These are phyloP conservation scores for Imleria badia DNA, from an alignment of 768 basidiomycete species.

Conservation along the genomic window DNA sequence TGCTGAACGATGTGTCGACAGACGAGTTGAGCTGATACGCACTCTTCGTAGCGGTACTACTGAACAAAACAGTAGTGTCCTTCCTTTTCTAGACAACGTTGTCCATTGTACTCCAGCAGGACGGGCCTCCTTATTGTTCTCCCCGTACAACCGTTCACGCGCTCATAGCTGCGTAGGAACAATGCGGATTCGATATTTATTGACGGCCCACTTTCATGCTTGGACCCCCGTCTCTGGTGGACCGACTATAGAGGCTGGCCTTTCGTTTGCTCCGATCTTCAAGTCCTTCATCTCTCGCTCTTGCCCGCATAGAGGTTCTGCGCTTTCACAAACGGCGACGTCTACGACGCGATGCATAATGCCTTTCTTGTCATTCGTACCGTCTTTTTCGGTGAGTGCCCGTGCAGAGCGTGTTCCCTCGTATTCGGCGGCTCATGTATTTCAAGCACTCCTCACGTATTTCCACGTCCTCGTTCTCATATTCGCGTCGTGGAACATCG, in stretches of 20 bases:
- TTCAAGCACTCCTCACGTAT: constrained; percentile 42
- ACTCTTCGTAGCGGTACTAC: background rate
- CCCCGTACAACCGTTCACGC: background rate
- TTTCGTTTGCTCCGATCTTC: background rate
- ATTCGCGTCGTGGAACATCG: constrained; percentile 60
- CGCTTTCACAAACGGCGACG: constrained; percentile 16
- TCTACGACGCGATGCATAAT: constrained; percentile 39
- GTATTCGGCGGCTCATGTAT: constrained; percentile 1
- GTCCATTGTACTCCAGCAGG: constrained; percentile 10
- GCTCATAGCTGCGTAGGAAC: background rate
- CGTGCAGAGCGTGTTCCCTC: background rate
- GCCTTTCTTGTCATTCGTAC: constrained; percentile 58
- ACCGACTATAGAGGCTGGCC: constrained; percentile 17
- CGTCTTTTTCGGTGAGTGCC: constrained; percentile 52
- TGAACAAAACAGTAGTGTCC: background rate
- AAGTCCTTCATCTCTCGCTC: background rate
- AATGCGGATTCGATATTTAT: constrained; percentile 16
- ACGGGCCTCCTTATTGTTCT: constrained; percentile 23
- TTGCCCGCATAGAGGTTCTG: background rate
- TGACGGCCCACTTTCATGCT: background rate
- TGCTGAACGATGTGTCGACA: no score
- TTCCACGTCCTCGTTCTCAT: constrained; percentile 52
- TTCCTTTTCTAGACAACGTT: constrained; percentile 31
- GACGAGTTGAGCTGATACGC: background rate
- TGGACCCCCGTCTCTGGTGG: constrained; percentile 21